Evolutionary conservation across 352 stramenopile genomes (phyloP), one percentile per base, ranked within the genome.

Genomic region (Phytopythium chamaehyphon): DNA sequence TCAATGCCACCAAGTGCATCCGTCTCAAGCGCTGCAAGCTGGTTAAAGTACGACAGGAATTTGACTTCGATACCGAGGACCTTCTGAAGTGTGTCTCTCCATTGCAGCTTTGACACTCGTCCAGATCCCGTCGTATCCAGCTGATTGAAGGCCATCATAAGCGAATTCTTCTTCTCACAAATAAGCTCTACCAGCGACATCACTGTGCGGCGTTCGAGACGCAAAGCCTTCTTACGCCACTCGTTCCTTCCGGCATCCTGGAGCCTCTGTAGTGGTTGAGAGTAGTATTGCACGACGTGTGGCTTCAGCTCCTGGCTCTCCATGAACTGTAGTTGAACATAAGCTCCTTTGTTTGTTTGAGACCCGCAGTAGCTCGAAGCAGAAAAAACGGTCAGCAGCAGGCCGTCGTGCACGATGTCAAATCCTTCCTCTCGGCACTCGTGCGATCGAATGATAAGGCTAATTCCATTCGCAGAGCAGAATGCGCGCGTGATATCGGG

Each of bases 391-490:
- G 89, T 97, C 36, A 97, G 55, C 24, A 95, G 54, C 54, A 93
- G 51, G 10, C 84, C 83, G 43, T 96, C 83, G 59, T 96, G 86
- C n/a, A 67, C 62, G 19, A 91, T 88, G 23, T 95, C 81, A 51
- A 93, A 98, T 0, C 93, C 93, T 67, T 97, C 76, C 62, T 91
- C 73, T 43, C 94, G 82, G 51, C 88, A 97, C 60, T 98, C 91
- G 51, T 98, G 93, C 1, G 87, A 97, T n/a, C 93, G 87, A 61
- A 98, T 96, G 22, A 98, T 81, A 2, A 98, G 66, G 33, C 70
- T 88, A 12, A 97, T 60, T 28, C 78, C 62, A 59, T 98, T 98
- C 10, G 76, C 55, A 12, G 71, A 51, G 21, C 90, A 95, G 62
- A 98, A 98, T 2, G 75, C 64, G 47, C 90, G 78, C 0, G 90